Conservation (phyloP, 2,329 filamentous ascomycete genomes). For the Thielaviopsis populi region DNA sequence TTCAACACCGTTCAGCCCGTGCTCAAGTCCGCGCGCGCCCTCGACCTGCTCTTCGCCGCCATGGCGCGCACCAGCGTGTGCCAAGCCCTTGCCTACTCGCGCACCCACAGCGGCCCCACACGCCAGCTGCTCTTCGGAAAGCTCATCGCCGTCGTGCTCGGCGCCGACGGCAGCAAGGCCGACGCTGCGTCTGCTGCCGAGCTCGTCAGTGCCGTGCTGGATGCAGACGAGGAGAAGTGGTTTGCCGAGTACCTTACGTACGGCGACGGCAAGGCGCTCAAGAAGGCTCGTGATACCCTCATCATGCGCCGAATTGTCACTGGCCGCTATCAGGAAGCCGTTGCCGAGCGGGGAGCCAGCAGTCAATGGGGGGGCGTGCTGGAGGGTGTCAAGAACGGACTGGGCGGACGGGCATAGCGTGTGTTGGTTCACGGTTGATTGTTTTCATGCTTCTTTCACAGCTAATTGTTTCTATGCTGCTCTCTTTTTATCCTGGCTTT, state of each 20-base stretch:
- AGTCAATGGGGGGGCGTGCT: slow-evolving; percentile 36
- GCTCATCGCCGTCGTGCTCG: slow-evolving; percentile 45
- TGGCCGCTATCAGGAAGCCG: slow-evolving; percentile 39
- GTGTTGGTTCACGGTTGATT: neutral
- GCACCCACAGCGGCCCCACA: slow-evolving; percentile 45
- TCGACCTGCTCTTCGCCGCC: slow-evolving; percentile 54
- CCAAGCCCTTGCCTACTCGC: slow-evolving; percentile 60
- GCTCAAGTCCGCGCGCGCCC: slow-evolving; percentile 45
- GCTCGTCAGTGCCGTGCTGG: slow-evolving; percentile 59
- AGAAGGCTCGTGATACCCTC: slow-evolving; percentile 55
- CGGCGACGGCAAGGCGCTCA: slow-evolving; percentile 49
- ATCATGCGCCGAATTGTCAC: slow-evolving; percentile 58
- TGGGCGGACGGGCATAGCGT: slow-evolving; percentile 18
- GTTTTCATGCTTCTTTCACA: neutral
- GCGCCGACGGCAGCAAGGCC: slow-evolving; percentile 25
- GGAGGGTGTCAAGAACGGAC: slow-evolving; percentile 36
- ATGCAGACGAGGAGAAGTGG: slow-evolving; percentile 55
- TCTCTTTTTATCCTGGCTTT: neutral
- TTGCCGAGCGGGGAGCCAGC: slow-evolving; percentile 29
- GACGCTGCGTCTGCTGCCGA: slow-evolving; percentile 47
- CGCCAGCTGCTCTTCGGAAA: slow-evolving; percentile 52
- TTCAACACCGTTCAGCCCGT: slow-evolving; percentile 62
- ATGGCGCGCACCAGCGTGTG: slow-evolving; percentile 51
- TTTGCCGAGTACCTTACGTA: slow-evolving; percentile 52
- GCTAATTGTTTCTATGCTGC: neutral